phyloP scores from a whole-genome alignment of 768 basidiomycete genomes.

The Sporobolomyces phaffii region DNA sequence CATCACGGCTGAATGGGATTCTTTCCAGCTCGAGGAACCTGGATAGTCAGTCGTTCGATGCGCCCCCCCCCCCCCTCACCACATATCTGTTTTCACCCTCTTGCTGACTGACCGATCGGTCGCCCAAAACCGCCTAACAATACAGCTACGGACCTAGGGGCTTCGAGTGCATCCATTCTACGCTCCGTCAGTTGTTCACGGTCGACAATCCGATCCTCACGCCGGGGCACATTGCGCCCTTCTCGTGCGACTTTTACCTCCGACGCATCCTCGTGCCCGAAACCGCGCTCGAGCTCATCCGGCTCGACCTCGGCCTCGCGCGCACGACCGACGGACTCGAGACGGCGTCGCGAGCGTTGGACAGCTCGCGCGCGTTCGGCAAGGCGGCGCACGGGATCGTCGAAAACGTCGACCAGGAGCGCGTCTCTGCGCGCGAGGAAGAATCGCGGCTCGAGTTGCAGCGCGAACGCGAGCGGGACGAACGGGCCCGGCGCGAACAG shows the following conservation, averaged over 20 bases:
- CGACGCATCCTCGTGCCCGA: conserved; percentile 86
- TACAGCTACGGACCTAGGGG: conserved; percentile 79
- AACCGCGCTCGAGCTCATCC: conserved; percentile 71
- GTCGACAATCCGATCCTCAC: conserved; percentile 51
- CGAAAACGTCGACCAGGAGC: conserved; percentile 46
- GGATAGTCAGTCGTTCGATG: conserved; percentile 65
- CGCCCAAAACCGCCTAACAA: too few species aligned
- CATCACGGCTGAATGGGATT: conserved; percentile 67
- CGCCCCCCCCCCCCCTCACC: neutral
- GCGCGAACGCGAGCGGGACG: neutral
- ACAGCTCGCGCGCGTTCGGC: conserved; percentile 75
- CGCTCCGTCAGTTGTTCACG: conserved; percentile 65
- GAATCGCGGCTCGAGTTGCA: neutral
- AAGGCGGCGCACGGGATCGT: conserved; percentile 76
- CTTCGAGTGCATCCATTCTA: conserved; percentile 70
- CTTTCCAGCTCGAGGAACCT: conserved; percentile 74
- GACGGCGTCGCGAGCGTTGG: conserved; percentile 58
- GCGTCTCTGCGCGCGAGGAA: conserved; percentile 21
- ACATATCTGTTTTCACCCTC: neutral
- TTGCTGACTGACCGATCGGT: too few species aligned
- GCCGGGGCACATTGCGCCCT: conserved; percentile 50
- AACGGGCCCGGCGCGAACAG: neutral
- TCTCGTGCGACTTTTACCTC: conserved; percentile 69
- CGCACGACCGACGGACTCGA: conserved; percentile 44
- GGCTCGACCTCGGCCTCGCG: conserved; percentile 57